Conservation (phyloP, 257 asterid species). For the Anisodus tanguticus region DNA sequence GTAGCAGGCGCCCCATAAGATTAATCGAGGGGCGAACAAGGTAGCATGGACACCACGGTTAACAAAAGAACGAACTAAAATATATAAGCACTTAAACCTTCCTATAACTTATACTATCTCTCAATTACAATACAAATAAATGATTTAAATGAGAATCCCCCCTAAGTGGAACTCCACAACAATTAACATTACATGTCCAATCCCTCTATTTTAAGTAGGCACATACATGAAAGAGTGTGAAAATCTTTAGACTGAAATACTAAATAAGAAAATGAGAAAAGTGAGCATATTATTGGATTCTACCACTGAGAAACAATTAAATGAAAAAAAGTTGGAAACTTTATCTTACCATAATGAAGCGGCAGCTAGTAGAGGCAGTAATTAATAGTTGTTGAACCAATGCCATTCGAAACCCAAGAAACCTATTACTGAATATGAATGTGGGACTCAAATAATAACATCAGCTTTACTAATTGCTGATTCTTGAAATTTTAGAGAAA, state of each 20-base stretch:
- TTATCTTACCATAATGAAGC: constrained; percentile 41
- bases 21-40: too few relatives aligned
- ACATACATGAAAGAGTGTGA: neutral
- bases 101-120: neutral
- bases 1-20: too few relatives aligned
- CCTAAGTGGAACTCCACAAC: neutral
- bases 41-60: too few relatives aligned
- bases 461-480: neutral
- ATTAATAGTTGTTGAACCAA: constrained; percentile 34
- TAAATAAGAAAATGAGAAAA: neutral
- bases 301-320: neutral
- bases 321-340: neutral
- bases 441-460: too few relatives aligned
- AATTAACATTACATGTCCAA: neutral
- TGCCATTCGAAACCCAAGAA: constrained; percentile 35
- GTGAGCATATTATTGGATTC: constrained; percentile 2
- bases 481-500: constrained; percentile 13
- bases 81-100: neutral
- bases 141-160: constrained; percentile 4
- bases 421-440: neutral
- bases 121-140: neutral
- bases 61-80: neutral
- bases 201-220: neutral
- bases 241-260: neutral
- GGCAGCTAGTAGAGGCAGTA: constrained; percentile 36